Conservation (phyloP, 495 filamentous ascomycete genomes). For the Aspergillus leporis region DNA sequence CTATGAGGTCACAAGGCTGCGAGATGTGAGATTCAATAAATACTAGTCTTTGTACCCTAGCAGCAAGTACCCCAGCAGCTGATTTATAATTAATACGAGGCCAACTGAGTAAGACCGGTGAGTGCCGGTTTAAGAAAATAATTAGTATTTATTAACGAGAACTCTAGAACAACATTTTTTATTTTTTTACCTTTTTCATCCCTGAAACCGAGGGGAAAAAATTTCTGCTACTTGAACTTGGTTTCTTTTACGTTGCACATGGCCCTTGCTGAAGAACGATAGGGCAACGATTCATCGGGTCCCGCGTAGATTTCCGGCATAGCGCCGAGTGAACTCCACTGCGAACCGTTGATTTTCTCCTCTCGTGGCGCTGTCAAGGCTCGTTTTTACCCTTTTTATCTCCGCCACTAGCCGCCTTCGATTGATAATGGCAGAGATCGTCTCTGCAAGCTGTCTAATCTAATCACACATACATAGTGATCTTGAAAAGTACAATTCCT, state of each 20-base stretch:
- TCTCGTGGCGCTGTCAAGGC: not conserved
- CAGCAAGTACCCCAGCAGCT: not conserved
- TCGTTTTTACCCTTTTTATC: not conserved
- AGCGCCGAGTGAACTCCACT: not conserved
- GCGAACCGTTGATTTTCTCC: not conserved
- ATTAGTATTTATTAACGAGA: not conserved
- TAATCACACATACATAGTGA: too few species aligned
- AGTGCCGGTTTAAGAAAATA: not conserved
- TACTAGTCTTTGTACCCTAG: not conserved
- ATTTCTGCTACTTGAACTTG: not conserved
- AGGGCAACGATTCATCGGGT: not conserved
- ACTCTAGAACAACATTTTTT: not conserved
- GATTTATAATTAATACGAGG: not conserved
- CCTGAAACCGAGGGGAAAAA: constrained; percentile 1
- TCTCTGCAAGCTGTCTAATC: not conserved
- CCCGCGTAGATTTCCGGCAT: not conserved
- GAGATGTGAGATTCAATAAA: not conserved
- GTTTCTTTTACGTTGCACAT: constrained; percentile 25
- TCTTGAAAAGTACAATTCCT: too few species aligned
- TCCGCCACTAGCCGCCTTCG: constrained; percentile 1
- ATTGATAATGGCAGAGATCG: not conserved
- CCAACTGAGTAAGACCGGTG: not conserved
- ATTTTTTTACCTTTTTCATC: not conserved
- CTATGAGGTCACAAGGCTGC: not conserved
- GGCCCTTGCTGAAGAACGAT: constrained; percentile 5